Evolutionary conservation across 2,329 filamentous ascomycete genomes (phyloP), one percentile per base, ranked within the genome.

Genomic region (Epicoccum nigrum): DNA sequence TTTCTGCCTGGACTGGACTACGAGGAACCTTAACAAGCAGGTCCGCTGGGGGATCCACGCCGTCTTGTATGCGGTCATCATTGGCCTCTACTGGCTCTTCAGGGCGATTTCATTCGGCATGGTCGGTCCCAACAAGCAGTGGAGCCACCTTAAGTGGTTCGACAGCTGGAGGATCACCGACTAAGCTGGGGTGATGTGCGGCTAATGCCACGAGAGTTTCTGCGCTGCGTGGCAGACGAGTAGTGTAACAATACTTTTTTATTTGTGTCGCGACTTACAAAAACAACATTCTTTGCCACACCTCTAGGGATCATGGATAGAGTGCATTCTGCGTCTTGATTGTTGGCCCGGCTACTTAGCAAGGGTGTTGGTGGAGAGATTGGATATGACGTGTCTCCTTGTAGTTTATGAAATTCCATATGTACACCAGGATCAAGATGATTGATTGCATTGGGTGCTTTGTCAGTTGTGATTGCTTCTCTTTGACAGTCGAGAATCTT

Each of bases 71-170:
- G 77, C 80, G 15, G 72, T 82, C 19, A 83, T 92, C 47, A 86
- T 96, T 58, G 89, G 88, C 4, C 82, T 97, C 33, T 99, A 97
- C 77, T 81, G 92, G 68, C 82, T 89, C 66, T 99, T 99, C 79
- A 87, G 93, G 61, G 92, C 90, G 17, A 92, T 99, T 69, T 94
- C 90, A 74, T 99, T 95, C 81, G 94, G 94, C 55, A 99, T 99
- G 90, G 86, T 87, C 51, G 94, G 94, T 12, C 78, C 83, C 54
- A 91, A 90, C 77, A 83, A 84, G 74, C 79, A 97, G 72, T 99
- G 93, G 83, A 83, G 80, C 64, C 92, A 97, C 78, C 81, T 99
- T 78, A 96, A 91, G 80, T 99, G 94, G 94, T 89, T 97, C 63
- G 83, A 87, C 60, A 85, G 78, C 60, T 99, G 93, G 93, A 87